These are phyloP conservation scores for Pseudogymnoascus sp. DNA, from an alignment of 2,329 filamentous ascomycete species.

Conservation along the genomic window DNA sequence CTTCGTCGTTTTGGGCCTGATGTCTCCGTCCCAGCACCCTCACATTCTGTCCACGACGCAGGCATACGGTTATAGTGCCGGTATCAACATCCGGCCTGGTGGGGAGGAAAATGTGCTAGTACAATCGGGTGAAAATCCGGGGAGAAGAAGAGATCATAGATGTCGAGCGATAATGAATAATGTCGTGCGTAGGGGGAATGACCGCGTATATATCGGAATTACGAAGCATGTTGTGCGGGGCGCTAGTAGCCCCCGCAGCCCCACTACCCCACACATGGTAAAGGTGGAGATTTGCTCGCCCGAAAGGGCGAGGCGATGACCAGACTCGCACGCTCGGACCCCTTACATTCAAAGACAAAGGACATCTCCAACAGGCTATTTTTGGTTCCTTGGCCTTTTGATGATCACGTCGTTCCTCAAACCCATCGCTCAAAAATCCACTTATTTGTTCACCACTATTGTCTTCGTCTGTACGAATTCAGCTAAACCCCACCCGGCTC, in stretches of 20 bases:
- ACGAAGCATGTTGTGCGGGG: not conserved
- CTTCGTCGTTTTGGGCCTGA: conserved; percentile 27
- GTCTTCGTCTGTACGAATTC: conserved; percentile 55
- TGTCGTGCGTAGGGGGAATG: not conserved
- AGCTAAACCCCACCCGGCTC: conserved; percentile 34
- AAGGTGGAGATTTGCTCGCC: not conserved
- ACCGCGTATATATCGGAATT: not conserved
- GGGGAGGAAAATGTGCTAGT: not conserved
- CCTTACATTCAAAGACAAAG: not conserved
- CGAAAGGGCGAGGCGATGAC: not conserved
- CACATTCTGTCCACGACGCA: not conserved
- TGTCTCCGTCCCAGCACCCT: conserved; percentile 2
- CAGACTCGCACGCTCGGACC: not conserved
- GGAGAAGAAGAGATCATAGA: not conserved
- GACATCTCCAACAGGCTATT: not conserved
- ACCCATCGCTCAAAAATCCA: not conserved
- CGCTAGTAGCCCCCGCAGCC: not conserved
- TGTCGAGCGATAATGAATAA: not conserved
- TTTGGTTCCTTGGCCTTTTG: not conserved
- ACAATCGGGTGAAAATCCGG: not conserved
- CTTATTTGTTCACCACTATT: conserved; percentile 8
- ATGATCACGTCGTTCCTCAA: not conserved
- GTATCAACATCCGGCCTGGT: not conserved
- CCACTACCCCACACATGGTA: not conserved
- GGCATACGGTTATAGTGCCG: not conserved